phyloP scores from a whole-genome alignment of 2,329 filamentous ascomycete genomes.

The Fusarium begoniae region DNA sequence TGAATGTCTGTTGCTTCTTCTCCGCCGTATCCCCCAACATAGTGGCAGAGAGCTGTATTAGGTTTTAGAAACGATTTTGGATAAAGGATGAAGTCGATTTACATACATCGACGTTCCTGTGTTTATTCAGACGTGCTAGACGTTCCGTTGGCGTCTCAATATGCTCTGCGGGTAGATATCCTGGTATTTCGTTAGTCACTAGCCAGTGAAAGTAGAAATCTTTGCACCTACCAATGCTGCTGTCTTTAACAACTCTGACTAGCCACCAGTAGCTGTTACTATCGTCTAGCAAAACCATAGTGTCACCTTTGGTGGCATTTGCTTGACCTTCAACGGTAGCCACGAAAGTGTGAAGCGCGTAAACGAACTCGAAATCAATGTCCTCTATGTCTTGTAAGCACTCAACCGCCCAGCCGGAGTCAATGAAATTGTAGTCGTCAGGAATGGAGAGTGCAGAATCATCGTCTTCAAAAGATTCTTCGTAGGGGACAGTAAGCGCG shows the following conservation, averaged over 20 bases:
- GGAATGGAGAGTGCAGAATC: slow-evolving; percentile 60
- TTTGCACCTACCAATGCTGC: slow-evolving; percentile 76
- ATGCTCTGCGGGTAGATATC: slow-evolving; percentile 95
- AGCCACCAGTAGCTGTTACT: slow-evolving; percentile 99
- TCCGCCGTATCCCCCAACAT: slow-evolving; percentile 74
- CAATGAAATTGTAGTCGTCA: slow-evolving; percentile 70
- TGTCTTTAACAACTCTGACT: slow-evolving; percentile 95
- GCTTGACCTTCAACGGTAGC: slow-evolving; percentile 98
- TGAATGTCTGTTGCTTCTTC: slow-evolving; percentile 84
- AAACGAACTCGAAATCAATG: slow-evolving; percentile 99
- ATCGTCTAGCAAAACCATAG: slow-evolving; percentile 97
- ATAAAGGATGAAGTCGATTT: neutral
- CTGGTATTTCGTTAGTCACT: slow-evolving; percentile 57
- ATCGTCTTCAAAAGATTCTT: slow-evolving; percentile 57
- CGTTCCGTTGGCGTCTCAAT: slow-evolving; percentile 98
- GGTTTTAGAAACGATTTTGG: slow-evolving; percentile 11
- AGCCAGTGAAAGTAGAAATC: neutral
- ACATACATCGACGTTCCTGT: slow-evolving; percentile 94
- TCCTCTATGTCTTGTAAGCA: slow-evolving; percentile 96
- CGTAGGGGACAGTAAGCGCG: slow-evolving; percentile 56
- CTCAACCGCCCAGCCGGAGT: slow-evolving; percentile 78
- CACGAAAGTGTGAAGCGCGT: slow-evolving; percentile 96
- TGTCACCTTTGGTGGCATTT: slow-evolving; percentile 97
- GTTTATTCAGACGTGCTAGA: slow-evolving; percentile 93
- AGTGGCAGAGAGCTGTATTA: slow-evolving; percentile 63